Percentiles rank a stretch among this genome's conserved stretches.
phyloP scores from a whole-genome alignment of 768 basidiomycete genomes.

The Nidularia pulvinata region DNA sequence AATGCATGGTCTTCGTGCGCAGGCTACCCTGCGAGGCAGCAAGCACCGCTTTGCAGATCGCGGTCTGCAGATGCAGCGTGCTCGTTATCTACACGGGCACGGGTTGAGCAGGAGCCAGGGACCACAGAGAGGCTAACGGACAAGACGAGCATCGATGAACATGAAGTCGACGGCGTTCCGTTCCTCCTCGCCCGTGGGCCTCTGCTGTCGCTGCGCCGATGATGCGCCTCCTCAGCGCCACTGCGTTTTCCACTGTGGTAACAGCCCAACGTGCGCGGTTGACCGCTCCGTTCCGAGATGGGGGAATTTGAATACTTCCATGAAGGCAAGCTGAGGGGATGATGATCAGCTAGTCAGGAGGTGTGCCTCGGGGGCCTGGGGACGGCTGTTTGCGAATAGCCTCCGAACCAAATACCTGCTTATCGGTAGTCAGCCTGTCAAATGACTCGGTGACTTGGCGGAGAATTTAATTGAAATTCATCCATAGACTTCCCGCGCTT shows the following conservation, averaged over 20 bases:
- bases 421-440: too few relatives aligned
- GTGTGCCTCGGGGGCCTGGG: too few relatives aligned
- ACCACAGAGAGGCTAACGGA: conserved; percentile 32
- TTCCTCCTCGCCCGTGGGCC: conserved; percentile 64
- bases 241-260: conserved; percentile 66
- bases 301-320: conserved; percentile 58
- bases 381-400: too few relatives aligned
- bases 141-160: conserved; percentile 85
- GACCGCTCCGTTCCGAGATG: conserved; percentile 42
- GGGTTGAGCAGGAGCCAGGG: neutral
- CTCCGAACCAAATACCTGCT: too few relatives aligned
- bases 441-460: too few relatives aligned
- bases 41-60: conserved; percentile 80
- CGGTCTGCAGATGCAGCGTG: conserved; percentile 77
- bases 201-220: conserved; percentile 63
- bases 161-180: conserved; percentile 86
- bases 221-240: conserved; percentile 61
- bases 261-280: conserved; percentile 63
- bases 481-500: too few relatives aligned
- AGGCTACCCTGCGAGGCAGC: conserved; percentile 58
- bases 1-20: conserved; percentile 87
- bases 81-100: conserved; percentile 71
- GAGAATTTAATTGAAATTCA: too few relatives aligned
- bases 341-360: too few relatives aligned
- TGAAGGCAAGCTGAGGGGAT: too few relatives aligned